Evolutionary conservation across 805 yeast species (phyloP).

Genomic region (Ogataea kodamae): DNA sequence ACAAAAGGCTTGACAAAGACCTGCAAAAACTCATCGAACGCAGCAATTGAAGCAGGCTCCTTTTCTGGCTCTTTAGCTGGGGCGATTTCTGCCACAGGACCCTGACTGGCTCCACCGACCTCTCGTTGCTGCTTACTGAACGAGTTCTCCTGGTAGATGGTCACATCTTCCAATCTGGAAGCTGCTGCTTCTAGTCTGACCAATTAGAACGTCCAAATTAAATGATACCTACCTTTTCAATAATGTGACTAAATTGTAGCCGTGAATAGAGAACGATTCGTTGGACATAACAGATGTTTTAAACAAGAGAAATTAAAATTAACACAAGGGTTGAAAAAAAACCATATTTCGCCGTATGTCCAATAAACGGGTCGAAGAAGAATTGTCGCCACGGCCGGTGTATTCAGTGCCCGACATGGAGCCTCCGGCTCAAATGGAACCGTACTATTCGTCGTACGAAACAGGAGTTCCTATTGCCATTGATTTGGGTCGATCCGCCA

Average conservation of each 20-base stretch:
- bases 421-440: conserved; percentile 40
- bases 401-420: conserved; percentile 41
- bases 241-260: conserved; percentile 82
- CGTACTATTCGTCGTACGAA: conserved; percentile 46
- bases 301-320: conserved; percentile 2
- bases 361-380: conserved; percentile 19
- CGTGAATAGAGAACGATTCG: conserved; percentile 58
- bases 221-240: conserved; percentile 49
- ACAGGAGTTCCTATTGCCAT: conserved; percentile 74
- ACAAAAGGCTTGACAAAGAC: conserved; percentile 59
- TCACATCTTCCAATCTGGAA: conserved; percentile 76
- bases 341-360: conserved; percentile 2
- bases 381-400: conserved; percentile 40
- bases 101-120: conserved; percentile 12
- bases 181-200: conserved; percentile 1
- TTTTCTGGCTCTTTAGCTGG: conserved; percentile 32
- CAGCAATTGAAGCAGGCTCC: conserved; percentile 39
- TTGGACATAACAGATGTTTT: conserved; percentile 20
- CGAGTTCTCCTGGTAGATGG: conserved; percentile 65
- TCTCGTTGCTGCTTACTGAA: conserved; percentile 1
- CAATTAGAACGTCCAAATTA: conserved; percentile 2
- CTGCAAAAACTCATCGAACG: conserved; percentile 52
- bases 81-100: conserved; percentile 19
- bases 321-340: conserved; percentile 1
- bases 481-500: conserved; percentile 71